Base-by-base conservation (phyloP, 1,284 basidiomycete genomes). In the Melanopsichium pennsylvanicum region DNA sequence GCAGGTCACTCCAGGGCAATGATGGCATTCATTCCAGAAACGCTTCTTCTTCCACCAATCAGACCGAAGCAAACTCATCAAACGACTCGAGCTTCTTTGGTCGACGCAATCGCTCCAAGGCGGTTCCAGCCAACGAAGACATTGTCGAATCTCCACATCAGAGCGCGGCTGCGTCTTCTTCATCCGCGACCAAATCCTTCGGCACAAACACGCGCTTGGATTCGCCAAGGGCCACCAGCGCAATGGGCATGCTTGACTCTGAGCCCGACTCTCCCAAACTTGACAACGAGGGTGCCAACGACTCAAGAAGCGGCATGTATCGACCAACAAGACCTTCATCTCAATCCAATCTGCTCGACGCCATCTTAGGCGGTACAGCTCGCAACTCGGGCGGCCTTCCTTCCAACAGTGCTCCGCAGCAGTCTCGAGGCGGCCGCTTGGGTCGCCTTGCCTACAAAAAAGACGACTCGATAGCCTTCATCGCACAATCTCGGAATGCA, bases 361-460 rank as follows among this genome's bases (percentile, higher is more conserved):
- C 36, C 7, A 40, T 48, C 16, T 21, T 33, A 3, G 29, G 41
- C 12, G 29, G 23, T 1, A n/a, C 41, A n/a, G 9, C 21, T 10
- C 15, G 12, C 21, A 27, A 38, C 21, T 32, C 40, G 8, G 26
- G 16, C 10, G 31, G 35, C 19, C 15, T 38, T 27, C 15, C 41
- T 5, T 34, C 43, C 18, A 38, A 27, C 26, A 31, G 32, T 13
- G 47, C 43, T 3, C 42, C 55, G 3, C 35, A 37, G 15, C 46
- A 50, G 23, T 23, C 47, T 18, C 59, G 69, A 2, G 59, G 46
- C 10, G 69, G 69, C 22, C 41, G 63, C 5, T 50, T 71, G 1
- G 58, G 69, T 18, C 59, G 64, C 5, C 55, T 71, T 19, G 54
- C 64, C 5, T 71, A 71, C 55, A 71, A 63, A 33, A 71, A 71